Evolutionary conservation across 73 alveolate genomes (phyloP).

Genomic region (Tetrahymena malaccensis): DNA sequence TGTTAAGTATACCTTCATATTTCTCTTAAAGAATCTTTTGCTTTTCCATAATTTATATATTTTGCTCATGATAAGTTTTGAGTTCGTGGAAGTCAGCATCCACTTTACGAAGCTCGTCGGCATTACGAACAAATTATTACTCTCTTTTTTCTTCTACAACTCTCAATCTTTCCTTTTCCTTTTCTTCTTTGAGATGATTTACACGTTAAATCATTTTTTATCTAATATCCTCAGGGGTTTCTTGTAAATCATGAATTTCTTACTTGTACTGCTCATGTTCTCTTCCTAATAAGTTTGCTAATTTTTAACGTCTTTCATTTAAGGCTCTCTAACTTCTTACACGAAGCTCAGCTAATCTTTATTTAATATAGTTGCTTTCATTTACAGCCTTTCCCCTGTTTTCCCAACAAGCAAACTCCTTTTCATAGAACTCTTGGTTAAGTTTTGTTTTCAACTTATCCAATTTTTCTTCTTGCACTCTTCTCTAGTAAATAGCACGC

Average conservation of each 20-base stretch:
- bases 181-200: slow-evolving; percentile 5
- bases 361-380: slow-evolving; percentile 1
- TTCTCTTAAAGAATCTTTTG: slow-evolving; percentile 10
- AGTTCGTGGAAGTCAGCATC: slow-evolving; percentile 19
- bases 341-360: slow-evolving; percentile 15
- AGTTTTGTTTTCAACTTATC: slow-evolving; percentile 6
- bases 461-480: background rate
- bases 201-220: slow-evolving; percentile 31
- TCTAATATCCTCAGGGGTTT: slow-evolving; percentile 34
- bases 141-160: slow-evolving; percentile 3
- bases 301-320: slow-evolving; percentile 27
- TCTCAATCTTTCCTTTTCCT: slow-evolving; percentile 12
- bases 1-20: slow-evolving; percentile 9
- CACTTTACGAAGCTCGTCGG: slow-evolving; percentile 29
- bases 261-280: slow-evolving; percentile 28
- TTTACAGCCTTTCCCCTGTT: slow-evolving; percentile 31
- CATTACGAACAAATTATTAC: slow-evolving; percentile 11
- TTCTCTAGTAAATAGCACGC: background rate
- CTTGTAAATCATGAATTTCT: slow-evolving; percentile 22
- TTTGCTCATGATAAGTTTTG: slow-evolving; percentile 14
- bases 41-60: slow-evolving; percentile 28
- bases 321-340: background rate
- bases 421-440: slow-evolving; percentile 23
- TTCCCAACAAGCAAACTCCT: slow-evolving; percentile 32
- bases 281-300: background rate